These are phyloP conservation scores for Citrus reticulata DNA, from an alignment of 345 rosid genomes.

Conservation along the genomic window DNA sequence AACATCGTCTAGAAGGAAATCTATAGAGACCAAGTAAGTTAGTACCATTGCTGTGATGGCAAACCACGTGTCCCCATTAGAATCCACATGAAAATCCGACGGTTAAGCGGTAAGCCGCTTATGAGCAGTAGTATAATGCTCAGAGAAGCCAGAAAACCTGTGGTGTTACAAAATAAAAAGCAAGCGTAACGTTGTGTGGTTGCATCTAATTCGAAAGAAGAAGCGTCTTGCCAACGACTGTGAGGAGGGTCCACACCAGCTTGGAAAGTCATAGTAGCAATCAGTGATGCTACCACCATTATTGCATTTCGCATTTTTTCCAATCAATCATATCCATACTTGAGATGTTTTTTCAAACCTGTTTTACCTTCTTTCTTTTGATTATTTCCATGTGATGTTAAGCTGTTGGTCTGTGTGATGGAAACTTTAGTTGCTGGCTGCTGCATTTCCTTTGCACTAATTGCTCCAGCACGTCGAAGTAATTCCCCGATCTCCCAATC, in stretches of 20 bases:
- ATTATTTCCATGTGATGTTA: neutral
- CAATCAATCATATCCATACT: neutral
- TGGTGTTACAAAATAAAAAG: constrained; percentile 7
- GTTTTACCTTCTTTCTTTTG: neutral
- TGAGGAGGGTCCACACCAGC: constrained; percentile 26
- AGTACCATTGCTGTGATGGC: neutral
- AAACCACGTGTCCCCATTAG: constrained; percentile 31
- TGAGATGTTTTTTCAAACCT: neutral
- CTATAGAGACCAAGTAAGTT: neutral
- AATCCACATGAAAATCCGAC: constrained; percentile 21
- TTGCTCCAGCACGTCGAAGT: neutral
- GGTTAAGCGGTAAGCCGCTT: constrained; percentile 16
- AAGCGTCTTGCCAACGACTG: constrained; percentile 8
- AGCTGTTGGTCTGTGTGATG: neutral
- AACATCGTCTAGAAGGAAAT: no score
- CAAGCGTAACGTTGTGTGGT: no score
- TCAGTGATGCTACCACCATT: constrained; percentile 32
- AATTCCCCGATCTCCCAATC: neutral
- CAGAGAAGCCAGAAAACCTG: constrained; percentile 19
- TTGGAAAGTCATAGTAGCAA: constrained; percentile 33
- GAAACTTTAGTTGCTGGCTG: no score
- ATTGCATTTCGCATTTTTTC: constrained; percentile 10
- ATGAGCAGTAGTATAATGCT: constrained; percentile 24
- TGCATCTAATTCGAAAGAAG: no score
- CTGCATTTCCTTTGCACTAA: neutral